Evolutionary conservation across 192 early-diverging fungal species (phyloP).

Genomic region (Funneliformis geosporum): DNA sequence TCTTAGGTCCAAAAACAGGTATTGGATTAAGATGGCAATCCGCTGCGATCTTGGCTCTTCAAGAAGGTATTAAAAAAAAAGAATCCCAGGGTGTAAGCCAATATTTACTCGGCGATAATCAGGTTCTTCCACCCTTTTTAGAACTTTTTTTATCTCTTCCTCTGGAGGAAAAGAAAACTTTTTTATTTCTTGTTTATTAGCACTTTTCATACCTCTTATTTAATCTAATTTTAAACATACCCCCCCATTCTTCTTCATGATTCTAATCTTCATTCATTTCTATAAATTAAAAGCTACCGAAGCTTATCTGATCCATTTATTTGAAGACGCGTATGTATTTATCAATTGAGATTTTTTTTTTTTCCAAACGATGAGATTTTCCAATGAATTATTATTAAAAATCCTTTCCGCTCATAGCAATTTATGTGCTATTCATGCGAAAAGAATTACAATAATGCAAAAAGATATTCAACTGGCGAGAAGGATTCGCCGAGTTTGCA

Average conservation of each 20-base stretch:
- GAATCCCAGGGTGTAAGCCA: too few relatives aligned
- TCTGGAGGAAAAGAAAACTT: too few relatives aligned
- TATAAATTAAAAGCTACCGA: slow-evolving; percentile 54
- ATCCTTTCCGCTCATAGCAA: slow-evolving; percentile 52
- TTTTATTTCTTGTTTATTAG: too few relatives aligned
- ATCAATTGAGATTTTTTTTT: not conserved
- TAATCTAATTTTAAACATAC: too few relatives aligned
- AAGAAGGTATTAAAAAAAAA: slow-evolving; percentile 55
- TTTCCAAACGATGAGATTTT: not conserved
- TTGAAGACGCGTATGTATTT: slow-evolving; percentile 80
- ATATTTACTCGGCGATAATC: too few relatives aligned
- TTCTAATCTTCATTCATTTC: not conserved
- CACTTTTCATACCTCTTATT: too few relatives aligned
- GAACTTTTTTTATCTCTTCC: too few relatives aligned
- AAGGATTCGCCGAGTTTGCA: slow-evolving; percentile 80
- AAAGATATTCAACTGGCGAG: slow-evolving; percentile 89
- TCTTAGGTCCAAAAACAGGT: slow-evolving; percentile 39
- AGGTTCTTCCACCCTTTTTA: too few relatives aligned
- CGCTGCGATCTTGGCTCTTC: slow-evolving; percentile 75
- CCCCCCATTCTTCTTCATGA: not conserved
- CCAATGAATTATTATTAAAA: not conserved
- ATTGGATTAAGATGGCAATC: slow-evolving; percentile 71
- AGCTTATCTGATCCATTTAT: slow-evolving; percentile 80
- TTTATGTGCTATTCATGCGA: slow-evolving; percentile 90
- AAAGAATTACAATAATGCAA: slow-evolving; percentile 90